Percentiles rank a stretch among this genome's conserved stretches.
Conservation (phyloP, 257 asterid species). For the Forsythia suspensa region DNA sequence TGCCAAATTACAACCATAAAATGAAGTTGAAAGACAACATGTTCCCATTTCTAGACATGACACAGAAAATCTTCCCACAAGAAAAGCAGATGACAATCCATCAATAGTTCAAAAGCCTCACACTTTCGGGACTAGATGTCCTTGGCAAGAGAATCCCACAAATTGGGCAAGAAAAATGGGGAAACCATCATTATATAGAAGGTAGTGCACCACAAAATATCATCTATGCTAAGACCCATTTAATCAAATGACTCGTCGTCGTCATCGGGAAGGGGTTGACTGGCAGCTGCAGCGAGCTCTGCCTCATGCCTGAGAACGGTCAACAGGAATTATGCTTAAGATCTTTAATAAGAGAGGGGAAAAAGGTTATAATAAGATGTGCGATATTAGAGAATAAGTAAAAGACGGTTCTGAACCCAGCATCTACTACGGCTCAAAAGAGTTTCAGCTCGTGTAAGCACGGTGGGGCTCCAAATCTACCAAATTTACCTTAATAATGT, state of each 20-base stretch:
- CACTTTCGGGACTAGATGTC: not conserved
- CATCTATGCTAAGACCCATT: not conserved
- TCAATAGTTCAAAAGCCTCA: not conserved
- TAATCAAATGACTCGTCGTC: conserved; percentile 65
- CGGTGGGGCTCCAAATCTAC: no score
- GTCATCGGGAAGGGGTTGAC: conserved; percentile 79
- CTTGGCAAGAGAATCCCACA: conserved; percentile 6
- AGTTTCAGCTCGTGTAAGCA: not conserved
- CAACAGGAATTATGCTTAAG: not conserved
- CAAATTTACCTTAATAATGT: not conserved
- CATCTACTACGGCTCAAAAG: not conserved
- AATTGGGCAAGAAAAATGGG: conserved; percentile 9
- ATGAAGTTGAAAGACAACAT: no score
- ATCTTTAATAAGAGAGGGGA: not conserved
- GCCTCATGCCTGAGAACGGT: conserved; percentile 52
- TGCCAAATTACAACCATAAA: no score
- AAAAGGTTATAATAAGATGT: not conserved
- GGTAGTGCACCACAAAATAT: not conserved
- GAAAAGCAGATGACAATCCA: conserved; percentile 14
- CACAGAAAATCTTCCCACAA: conserved; percentile 19
- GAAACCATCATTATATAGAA: not conserved
- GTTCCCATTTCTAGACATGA: not conserved
- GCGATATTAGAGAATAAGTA: not conserved
- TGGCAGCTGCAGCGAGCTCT: conserved; percentile 55
- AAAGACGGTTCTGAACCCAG: not conserved